Conservation (phyloP, 2,329 filamentous ascomycete genomes). For the Chaetomiaceae sp. region DNA sequence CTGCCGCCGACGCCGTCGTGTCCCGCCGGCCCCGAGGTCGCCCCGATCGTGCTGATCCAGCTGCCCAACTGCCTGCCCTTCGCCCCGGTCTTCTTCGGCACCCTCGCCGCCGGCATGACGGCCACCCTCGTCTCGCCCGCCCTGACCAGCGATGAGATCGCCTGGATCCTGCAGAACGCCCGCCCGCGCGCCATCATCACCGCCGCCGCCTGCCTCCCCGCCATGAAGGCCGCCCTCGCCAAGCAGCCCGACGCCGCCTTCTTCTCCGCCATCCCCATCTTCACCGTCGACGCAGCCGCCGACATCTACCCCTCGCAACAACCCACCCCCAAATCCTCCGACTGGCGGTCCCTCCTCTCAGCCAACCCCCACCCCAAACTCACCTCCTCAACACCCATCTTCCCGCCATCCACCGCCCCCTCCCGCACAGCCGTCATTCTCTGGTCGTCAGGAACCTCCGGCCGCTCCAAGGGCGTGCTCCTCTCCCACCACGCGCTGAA, state of each 20-base stretch:
- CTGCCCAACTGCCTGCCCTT: constrained; percentile 41
- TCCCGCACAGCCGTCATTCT: constrained; percentile 55
- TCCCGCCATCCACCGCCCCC: constrained; percentile 45
- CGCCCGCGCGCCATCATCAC: constrained; percentile 38
- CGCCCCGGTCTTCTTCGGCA: constrained; percentile 34
- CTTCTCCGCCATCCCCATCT: constrained; percentile 51
- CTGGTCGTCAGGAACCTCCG: constrained; percentile 61
- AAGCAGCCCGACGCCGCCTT: constrained; percentile 33
- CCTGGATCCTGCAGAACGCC: constrained; percentile 40
- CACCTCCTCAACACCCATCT: constrained; percentile 48
- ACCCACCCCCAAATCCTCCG: constrained; percentile 17
- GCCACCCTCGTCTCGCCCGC: constrained; percentile 39
- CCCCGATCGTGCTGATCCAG: constrained; percentile 40
- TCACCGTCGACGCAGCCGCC: constrained; percentile 44
- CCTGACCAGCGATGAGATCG: constrained; percentile 37
- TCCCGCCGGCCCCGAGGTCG: constrained; percentile 33
- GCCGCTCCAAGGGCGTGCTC: constrained; percentile 69
- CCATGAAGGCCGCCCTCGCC: constrained; percentile 34
- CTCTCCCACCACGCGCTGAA: constrained; percentile 64
- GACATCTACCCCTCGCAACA: constrained; percentile 32
- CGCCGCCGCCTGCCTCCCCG: constrained; percentile 29
- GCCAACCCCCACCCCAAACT: constrained; percentile 29
- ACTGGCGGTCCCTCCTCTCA: constrained; percentile 60
- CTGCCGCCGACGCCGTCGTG: constrained; percentile 40
- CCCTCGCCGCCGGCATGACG: constrained; percentile 38